Evolutionary conservation across 768 basidiomycete genomes (phyloP).

Genomic region (Xerocomus spinulosus): DNA sequence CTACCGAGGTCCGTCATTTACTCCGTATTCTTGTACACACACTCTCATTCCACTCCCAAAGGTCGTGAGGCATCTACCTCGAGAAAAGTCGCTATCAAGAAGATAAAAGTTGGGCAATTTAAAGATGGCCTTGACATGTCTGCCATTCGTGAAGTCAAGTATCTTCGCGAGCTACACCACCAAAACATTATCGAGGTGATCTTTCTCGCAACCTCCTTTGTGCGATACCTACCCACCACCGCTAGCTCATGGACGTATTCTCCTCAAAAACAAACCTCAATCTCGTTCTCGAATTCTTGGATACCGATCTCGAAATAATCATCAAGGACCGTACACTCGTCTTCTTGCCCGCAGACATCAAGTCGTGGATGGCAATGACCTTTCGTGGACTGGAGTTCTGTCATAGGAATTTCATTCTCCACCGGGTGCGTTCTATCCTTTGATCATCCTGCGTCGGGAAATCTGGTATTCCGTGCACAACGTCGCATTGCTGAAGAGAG

Average conservation of each 20-base stretch:
- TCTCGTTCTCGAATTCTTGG: constrained; percentile 93
- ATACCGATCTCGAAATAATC: constrained; percentile 94
- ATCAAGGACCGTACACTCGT: constrained; percentile 92
- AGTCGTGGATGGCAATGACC: constrained; percentile 95
- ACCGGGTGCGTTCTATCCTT: constrained; percentile 60
- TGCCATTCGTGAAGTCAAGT: constrained; percentile 96
- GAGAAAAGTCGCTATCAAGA: constrained; percentile 94
- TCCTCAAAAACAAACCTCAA: constrained; percentile 96
- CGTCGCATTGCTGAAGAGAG: constrained; percentile 10
- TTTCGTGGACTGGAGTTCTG: constrained; percentile 98
- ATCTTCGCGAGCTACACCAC: constrained; percentile 89
- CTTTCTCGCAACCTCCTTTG: background rate
- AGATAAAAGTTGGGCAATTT: constrained; percentile 94
- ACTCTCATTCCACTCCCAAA: constrained; percentile 26
- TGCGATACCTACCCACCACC: background rate
- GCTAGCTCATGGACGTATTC: constrained; percentile 97
- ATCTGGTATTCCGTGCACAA: constrained; percentile 1
- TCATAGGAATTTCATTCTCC: constrained; percentile 89
- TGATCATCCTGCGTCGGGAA: constrained; percentile 10
- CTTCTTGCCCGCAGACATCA: constrained; percentile 93
- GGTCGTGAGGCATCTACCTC: constrained; percentile 72
- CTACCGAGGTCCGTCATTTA: constrained; percentile 63
- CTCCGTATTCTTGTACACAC: background rate
- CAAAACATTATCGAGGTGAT: constrained; percentile 89
- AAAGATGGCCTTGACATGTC: constrained; percentile 99